These are phyloP conservation scores for Paramecium sonneborni DNA, from an alignment of 73 alveolate species.

Conservation along the genomic window DNA sequence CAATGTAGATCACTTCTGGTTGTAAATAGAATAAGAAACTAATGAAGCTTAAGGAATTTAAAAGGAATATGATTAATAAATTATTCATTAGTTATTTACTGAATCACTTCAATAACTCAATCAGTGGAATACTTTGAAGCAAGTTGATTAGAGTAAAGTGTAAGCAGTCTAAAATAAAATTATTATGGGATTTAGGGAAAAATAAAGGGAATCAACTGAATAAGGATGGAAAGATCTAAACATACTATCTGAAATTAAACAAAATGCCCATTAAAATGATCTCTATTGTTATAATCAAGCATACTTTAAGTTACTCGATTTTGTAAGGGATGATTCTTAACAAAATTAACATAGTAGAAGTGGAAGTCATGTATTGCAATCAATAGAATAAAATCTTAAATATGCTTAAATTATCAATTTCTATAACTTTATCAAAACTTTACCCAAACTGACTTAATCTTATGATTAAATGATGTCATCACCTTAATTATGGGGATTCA, in stretches of 20 bases:
- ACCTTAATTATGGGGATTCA: background rate
- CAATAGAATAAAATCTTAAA: background rate
- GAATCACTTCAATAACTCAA: background rate
- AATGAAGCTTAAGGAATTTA: background rate
- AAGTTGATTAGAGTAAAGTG: background rate
- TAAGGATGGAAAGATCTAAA: background rate
- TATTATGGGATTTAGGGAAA: background rate
- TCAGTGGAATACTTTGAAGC: slow-evolving; percentile 5
- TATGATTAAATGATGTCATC: slow-evolving; percentile 46
- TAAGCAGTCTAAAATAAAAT: background rate
- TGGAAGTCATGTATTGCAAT: background rate
- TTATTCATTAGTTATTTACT: background rate
- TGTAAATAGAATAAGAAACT: background rate
- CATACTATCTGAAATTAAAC: background rate
- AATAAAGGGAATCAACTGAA: background rate
- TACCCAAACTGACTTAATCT: background rate
- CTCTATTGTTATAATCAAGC: background rate
- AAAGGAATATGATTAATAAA: background rate
- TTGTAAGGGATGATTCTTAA: background rate
- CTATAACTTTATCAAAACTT: background rate
- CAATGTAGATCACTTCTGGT: background rate
- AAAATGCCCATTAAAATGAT: background rate
- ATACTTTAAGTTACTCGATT: background rate
- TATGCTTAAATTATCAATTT: background rate
- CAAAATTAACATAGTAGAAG: background rate